A percentile compares a stretch with the other conserved stretches of the same genome.
phyloP scores from a whole-genome alignment of 1,284 basidiomycete genomes.

The Ceratobasidium sp. region DNA sequence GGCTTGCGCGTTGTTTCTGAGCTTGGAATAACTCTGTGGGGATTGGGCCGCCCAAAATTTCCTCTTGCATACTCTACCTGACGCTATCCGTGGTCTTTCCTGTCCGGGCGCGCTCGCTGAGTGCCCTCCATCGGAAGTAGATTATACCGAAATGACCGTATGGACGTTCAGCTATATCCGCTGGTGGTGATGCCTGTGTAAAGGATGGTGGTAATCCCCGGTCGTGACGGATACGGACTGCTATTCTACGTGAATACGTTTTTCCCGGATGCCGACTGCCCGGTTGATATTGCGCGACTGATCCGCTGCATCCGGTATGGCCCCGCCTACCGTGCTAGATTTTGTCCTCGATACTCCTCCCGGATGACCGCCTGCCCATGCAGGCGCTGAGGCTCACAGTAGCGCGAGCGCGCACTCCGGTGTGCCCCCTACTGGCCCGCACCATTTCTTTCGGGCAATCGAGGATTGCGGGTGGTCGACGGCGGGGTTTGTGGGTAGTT shows the following conservation, averaged over 20 bases:
- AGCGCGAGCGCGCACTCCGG: neutral
- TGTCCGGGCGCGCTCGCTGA: neutral
- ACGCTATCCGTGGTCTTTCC: constrained; percentile 17
- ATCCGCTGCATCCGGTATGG: too few relatives aligned
- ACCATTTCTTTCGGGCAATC: constrained; percentile 16
- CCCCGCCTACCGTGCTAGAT: neutral
- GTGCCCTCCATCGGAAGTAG: neutral
- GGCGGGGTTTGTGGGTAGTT: neutral
- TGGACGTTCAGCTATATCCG: neutral
- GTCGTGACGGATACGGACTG: neutral
- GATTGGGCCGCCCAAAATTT: neutral
- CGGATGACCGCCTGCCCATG: neutral
- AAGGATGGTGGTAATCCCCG: neutral
- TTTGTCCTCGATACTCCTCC: neutral
- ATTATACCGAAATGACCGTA: neutral
- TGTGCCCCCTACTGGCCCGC: neutral
- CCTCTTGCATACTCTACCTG: neutral
- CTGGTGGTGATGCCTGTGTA: neutral
- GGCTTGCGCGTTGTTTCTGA: neutral
- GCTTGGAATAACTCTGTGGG: constrained; percentile 30
- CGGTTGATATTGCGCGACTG: too few relatives aligned
- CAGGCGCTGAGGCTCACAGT: neutral
- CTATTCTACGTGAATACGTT: neutral
- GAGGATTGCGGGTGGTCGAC: constrained; percentile 13
- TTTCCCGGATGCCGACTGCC: constrained; percentile 2